Evolutionary conservation across 2,329 filamentous ascomycete species (phyloP).

Genomic region (Trichophyton simii): DNA sequence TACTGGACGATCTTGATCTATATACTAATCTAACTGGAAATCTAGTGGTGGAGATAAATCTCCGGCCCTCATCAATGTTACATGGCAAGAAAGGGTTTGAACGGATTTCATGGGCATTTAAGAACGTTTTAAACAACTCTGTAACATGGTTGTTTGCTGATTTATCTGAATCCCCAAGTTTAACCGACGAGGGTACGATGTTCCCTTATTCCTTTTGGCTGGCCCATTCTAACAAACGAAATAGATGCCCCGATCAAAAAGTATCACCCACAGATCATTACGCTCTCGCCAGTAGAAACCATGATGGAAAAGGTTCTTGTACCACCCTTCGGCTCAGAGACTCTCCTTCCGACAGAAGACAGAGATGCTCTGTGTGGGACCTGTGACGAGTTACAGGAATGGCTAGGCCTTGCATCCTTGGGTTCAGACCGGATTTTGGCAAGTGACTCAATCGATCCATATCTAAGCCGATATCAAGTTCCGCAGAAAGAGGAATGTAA

Average conservation of each 20-base stretch:
- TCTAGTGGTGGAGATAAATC: constrained; percentile 62
- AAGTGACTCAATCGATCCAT: constrained; percentile 31
- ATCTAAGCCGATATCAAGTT: constrained; percentile 32
- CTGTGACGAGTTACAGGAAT: constrained; percentile 47
- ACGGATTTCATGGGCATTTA: constrained; percentile 62
- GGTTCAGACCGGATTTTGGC: constrained; percentile 27
- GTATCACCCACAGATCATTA: constrained; percentile 27
- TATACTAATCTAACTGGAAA: background rate
- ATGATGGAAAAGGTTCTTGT: constrained; percentile 19
- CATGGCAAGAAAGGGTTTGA: constrained; percentile 76
- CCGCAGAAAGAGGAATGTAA: constrained; percentile 20
- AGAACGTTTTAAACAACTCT: constrained; percentile 57
- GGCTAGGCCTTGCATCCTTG: constrained; percentile 46
- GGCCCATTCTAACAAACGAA: constrained; percentile 5
- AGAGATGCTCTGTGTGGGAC: constrained; percentile 45
- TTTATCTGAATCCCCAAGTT: constrained; percentile 22
- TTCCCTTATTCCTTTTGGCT: background rate
- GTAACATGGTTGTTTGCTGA: constrained; percentile 70
- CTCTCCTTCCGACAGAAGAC: constrained; percentile 6
- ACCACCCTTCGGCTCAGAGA: constrained; percentile 24
- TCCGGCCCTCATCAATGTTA: constrained; percentile 62
- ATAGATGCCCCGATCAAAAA: constrained; percentile 26
- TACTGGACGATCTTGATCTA: no score
- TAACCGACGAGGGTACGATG: constrained; percentile 33
- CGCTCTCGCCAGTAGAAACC: constrained; percentile 18